A percentile compares a stretch with the other conserved stretches of the same genome.
phyloP scores from a whole-genome alignment of 1,284 basidiomycete genomes.

The Ustilago trichophora region DNA sequence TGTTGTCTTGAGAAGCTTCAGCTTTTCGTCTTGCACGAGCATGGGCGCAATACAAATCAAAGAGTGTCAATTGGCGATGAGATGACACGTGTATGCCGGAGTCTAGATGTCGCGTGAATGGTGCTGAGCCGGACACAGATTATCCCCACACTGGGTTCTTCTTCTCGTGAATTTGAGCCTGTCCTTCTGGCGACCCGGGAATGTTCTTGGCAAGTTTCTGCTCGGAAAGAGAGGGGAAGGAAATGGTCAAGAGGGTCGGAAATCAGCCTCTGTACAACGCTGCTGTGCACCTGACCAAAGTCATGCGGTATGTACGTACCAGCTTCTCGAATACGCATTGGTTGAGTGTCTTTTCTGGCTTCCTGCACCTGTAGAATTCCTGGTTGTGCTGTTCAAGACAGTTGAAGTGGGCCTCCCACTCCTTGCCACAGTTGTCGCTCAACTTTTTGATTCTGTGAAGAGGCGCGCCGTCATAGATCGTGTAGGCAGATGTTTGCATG shows the following conservation, averaged over 20 bases:
- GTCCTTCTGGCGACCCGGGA: constrained; percentile 85
- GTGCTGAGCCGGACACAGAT: too few species aligned
- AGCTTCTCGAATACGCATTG: constrained; percentile 96
- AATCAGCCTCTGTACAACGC: too few species aligned
- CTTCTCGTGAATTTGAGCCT: constrained; percentile 89
- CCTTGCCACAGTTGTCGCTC: constrained; percentile 85
- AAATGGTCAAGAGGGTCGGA: not conserved
- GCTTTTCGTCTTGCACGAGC: not conserved
- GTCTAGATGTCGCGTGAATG: constrained; percentile 8
- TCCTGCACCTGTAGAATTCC: constrained; percentile 91
- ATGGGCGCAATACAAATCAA: constrained; percentile 64
- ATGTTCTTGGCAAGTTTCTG: constrained; percentile 92
- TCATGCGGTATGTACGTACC: constrained; percentile 59
- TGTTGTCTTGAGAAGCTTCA: too few species aligned
- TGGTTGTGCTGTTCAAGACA: constrained; percentile 97
- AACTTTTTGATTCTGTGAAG: constrained; percentile 83
- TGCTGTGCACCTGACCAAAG: too few species aligned
- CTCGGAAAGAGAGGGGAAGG: constrained; percentile 62
- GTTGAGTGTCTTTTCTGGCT: constrained; percentile 88
- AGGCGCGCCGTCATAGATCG: not conserved
- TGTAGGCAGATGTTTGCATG: too few species aligned
- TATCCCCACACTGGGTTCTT: constrained; percentile 76
- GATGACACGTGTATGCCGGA: constrained; percentile 4
- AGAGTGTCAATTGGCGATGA: constrained; percentile 13
- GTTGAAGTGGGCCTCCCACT: constrained; percentile 93